phyloP scores from a whole-genome alignment of 352 stramenopile species.

The Pythium insidiosum region DNA sequence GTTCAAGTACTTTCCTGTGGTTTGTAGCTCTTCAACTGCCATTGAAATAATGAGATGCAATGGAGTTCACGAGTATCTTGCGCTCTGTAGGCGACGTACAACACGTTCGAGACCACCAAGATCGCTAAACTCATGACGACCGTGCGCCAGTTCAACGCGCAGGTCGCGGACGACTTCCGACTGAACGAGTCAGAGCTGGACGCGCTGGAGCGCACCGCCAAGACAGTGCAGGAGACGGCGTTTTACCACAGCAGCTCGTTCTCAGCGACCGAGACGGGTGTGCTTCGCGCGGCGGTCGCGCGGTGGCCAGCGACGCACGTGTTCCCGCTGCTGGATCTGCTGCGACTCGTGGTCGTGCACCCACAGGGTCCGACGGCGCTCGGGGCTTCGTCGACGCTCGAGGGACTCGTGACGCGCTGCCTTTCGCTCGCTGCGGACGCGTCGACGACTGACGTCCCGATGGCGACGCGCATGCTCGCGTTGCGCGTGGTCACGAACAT shows the following conservation, averaged over 20 bases:
- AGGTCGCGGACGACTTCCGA: constrained; percentile 36
- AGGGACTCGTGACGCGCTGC: constrained; percentile 23
- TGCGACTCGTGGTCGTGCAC: constrained; percentile 86
- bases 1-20: constrained; percentile 70
- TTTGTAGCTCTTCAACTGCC: constrained; percentile 18
- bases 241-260: constrained; percentile 92
- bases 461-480: constrained; percentile 63
- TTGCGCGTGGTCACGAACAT: constrained; percentile 74
- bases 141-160: constrained; percentile 86
- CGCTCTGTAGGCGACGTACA: constrained; percentile 64
- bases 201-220: constrained; percentile 44
- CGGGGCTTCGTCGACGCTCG: constrained; percentile 20
- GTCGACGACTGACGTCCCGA: constrained; percentile 31
- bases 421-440: constrained; percentile 21
- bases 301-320: constrained; percentile 64
- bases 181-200: constrained; percentile 45
- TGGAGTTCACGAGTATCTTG: constrained; percentile 3
- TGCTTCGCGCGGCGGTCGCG: constrained; percentile 52
- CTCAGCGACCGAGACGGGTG: constrained; percentile 37
- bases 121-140: constrained; percentile 90
- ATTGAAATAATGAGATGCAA: too few species aligned
- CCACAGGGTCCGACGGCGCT: constrained; percentile 59
- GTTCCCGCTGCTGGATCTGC: constrained; percentile 91
- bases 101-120: constrained; percentile 90
- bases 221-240: constrained; percentile 68